Evolutionary conservation across 1,284 basidiomycete species (phyloP).

Genomic region (Farysia itapuensis): DNA sequence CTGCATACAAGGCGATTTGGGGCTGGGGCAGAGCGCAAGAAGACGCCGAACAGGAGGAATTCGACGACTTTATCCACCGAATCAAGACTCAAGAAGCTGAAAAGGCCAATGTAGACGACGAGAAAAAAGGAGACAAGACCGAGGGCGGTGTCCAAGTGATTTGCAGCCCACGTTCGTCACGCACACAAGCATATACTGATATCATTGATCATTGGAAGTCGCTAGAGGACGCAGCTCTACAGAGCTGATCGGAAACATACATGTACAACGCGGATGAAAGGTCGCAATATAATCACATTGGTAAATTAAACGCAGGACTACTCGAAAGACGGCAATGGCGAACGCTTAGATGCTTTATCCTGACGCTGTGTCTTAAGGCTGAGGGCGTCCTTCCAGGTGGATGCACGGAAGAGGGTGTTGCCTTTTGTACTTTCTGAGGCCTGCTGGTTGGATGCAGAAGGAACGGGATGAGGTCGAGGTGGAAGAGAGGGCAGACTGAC

Average conservation of each 20-base stretch:
- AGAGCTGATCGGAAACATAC: not conserved
- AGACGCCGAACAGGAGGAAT: conserved; percentile 8
- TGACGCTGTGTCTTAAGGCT: conserved; percentile 9
- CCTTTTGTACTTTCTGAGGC: no score
- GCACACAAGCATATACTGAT: conserved; percentile 18
- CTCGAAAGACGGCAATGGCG: not conserved
- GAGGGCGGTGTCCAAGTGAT: conserved; percentile 31
- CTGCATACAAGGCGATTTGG: conserved; percentile 56
- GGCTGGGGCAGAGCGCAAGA: conserved; percentile 29
- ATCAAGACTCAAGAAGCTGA: conserved; percentile 13
- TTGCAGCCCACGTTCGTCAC: conserved; percentile 6
- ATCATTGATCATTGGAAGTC: conserved; percentile 27
- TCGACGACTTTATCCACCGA: conserved; percentile 37
- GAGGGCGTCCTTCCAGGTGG: conserved; percentile 16
- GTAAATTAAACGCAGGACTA: no score
- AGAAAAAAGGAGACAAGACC: not conserved
- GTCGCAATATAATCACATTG: no score
- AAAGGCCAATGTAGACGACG: conserved; percentile 1
- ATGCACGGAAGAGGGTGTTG: conserved; percentile 6
- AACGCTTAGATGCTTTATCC: not conserved
- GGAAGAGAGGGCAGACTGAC: conserved; percentile 41
- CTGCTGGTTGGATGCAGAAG: no score
- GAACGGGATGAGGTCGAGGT: conserved; percentile 22
- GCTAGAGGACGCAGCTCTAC: conserved; percentile 23
- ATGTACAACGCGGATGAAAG: no score